Evolutionary conservation across 2,329 filamentous ascomycete species (phyloP).

Genomic region (Cladosporium sp.): DNA sequence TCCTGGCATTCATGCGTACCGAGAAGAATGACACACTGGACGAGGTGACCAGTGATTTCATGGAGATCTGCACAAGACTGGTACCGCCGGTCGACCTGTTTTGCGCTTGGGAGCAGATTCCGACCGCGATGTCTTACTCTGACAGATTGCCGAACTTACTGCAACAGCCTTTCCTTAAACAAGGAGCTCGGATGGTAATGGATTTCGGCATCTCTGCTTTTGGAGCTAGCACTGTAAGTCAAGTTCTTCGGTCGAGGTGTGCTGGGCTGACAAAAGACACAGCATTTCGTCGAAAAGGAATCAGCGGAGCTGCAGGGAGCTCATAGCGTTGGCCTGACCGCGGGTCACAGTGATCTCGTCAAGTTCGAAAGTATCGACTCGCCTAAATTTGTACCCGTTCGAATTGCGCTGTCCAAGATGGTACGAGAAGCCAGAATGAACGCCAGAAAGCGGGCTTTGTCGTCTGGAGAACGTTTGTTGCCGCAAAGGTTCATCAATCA

Average conservation of each 20-base stretch:
- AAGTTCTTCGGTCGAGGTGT: too few species aligned
- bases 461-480: neutral
- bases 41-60: slow-evolving; percentile 5
- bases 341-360: too few species aligned
- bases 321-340: too few species aligned
- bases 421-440: too few species aligned
- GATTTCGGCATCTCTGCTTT: neutral
- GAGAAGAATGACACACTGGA: slow-evolving; percentile 3
- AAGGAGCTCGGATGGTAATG: neutral
- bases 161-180: neutral
- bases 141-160: neutral
- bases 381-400: too few species aligned
- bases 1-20: neutral
- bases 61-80: slow-evolving; percentile 1
- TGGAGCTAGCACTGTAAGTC: neutral
- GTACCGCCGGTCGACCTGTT: slow-evolving; percentile 1
- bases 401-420: too few species aligned
- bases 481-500: slow-evolving; percentile 7
- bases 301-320: too few species aligned
- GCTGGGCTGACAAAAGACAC: neutral
- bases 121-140: too few species aligned
- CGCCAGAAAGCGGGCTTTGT: neutral
- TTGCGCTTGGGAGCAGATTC: too few species aligned
- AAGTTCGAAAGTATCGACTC: too few species aligned
- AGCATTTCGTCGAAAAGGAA: neutral